A percentile compares a stretch with the other conserved stretches of the same genome.
These are phyloP conservation scores for Aspergillus saccharolyticus DNA, from an alignment of 495 filamentous ascomycete genomes.

Conservation along the genomic window DNA sequence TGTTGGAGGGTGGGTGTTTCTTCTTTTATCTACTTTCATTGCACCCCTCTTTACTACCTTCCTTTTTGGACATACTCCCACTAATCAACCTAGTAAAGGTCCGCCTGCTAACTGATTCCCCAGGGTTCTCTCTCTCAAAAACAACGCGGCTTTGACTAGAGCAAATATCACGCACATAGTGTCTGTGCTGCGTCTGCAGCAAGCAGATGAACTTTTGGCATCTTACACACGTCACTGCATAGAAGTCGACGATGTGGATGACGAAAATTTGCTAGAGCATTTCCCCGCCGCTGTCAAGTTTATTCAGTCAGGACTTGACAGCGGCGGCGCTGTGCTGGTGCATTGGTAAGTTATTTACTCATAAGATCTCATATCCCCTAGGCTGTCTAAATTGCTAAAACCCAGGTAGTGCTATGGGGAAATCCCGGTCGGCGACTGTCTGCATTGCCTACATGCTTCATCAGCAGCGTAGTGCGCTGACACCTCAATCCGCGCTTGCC, in stretches of 20 bases:
- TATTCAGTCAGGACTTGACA: slow-evolving; percentile 70
- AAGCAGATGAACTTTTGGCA: slow-evolving; percentile 36
- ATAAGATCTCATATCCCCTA: slow-evolving; percentile 1
- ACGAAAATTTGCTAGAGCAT: slow-evolving; percentile 78
- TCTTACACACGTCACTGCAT: slow-evolving; percentile 66
- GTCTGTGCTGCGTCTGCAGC: slow-evolving; percentile 65
- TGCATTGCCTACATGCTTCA: slow-evolving; percentile 83
- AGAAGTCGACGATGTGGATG: slow-evolving; percentile 80
- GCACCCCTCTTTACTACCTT: background rate
- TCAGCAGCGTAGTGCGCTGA: slow-evolving; percentile 46
- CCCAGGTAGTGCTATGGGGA: slow-evolving; percentile 79
- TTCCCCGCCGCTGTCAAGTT: slow-evolving; percentile 73
- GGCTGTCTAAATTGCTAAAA: background rate
- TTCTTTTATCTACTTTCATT: background rate
- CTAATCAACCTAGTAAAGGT: background rate
- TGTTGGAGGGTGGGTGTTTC: slow-evolving; percentile 74
- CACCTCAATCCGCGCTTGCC: slow-evolving; percentile 54
- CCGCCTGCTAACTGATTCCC: slow-evolving; percentile 1
- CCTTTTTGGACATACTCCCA: background rate
- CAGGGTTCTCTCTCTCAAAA: slow-evolving; percentile 73
- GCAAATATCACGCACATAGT: slow-evolving; percentile 85
- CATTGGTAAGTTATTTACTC: slow-evolving; percentile 57
- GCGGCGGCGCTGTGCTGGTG: slow-evolving; percentile 61
- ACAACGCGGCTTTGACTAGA: slow-evolving; percentile 58
- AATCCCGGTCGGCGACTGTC: slow-evolving; percentile 82